These are phyloP conservation scores for Teratosphaeriaceae sp. DNA, from an alignment of 2,329 filamentous ascomycete genomes.

Conservation along the genomic window DNA sequence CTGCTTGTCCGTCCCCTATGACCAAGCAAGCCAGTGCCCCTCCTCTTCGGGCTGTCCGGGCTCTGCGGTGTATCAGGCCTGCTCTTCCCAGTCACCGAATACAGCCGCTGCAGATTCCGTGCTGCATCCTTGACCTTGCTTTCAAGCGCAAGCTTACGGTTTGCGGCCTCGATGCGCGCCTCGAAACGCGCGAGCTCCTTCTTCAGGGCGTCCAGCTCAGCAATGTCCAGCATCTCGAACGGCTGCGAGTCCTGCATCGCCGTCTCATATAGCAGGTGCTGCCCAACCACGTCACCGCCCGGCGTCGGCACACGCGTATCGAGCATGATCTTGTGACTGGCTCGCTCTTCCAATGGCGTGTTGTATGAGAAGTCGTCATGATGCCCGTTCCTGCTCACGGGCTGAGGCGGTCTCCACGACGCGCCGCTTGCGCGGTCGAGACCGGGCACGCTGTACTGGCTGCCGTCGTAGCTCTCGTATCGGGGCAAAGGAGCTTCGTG, in stretches of 20 bases:
- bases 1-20: conserved; percentile 19
- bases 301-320: conserved; percentile 24
- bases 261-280: conserved; percentile 90
- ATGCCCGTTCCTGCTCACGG: neutral
- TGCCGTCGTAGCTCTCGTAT: conserved; percentile 25
- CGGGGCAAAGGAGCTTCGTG: conserved; percentile 12
- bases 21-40: conserved; percentile 42
- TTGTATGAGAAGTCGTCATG: conserved; percentile 21
- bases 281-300: conserved; percentile 56
- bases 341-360: conserved; percentile 16
- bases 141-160: conserved; percentile 79
- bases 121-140: conserved; percentile 93
- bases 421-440: conserved; percentile 2
- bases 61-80: conserved; percentile 37
- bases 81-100: conserved; percentile 53
- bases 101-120: conserved; percentile 74
- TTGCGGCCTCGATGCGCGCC: conserved; percentile 72
- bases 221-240: conserved; percentile 80
- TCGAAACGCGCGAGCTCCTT: conserved; percentile 69
- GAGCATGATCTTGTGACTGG: conserved; percentile 22
- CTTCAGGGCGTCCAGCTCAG: conserved; percentile 87
- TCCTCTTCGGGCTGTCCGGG: conserved; percentile 43
- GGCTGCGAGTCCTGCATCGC: conserved; percentile 81
- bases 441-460: conserved; percentile 16
- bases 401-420: neutral